Evolutionary conservation across 495 filamentous ascomycete species (phyloP), one percentile per base, ranked within the genome.

Genomic region (Chaetomium cochliodes): DNA sequence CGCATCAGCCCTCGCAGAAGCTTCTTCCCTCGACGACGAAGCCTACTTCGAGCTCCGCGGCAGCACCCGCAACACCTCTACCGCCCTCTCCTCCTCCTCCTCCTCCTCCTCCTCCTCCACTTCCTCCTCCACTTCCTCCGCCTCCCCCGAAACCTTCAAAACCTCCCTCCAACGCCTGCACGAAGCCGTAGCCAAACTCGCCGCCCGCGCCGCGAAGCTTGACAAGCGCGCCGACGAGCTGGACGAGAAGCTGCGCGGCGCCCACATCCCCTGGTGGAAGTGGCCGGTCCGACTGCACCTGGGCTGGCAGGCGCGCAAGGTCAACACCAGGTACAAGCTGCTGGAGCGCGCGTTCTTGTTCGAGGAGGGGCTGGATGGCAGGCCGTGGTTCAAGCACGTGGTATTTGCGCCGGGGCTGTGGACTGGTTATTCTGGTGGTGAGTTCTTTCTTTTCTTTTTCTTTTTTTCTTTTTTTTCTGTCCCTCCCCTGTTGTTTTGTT

Each of bases 321-420:
- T 81, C 5, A 94, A 93, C 68, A 78, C 78, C 52, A 84, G 86
- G 66, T 88, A 92, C 79, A 90, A 89, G 70, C 85, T 82, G 25
- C 86, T 98, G 58, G 94, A 98, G 72, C 86, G 89, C 4, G 76
- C 90, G 74, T 85, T 98, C 63, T 75, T 97, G 59, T 92, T 96
- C 72, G 73, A 90, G 55, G 76, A 83, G 42, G 92, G 93, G 26
- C 80, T 96, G 76, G 92, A 93, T 58, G 88, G 89, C 41, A 82
- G 94, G 64, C 84, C 88, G 44, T 96, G 96, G 83, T 98, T 93
- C 77, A 96, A 96, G 76, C 96, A 98, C 76, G 85, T 97, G 51
- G 79, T 98, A 49, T 96, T 92, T 74, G 92, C 89, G 0, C 94
- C 94, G 26, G 86, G 92, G 1, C 69, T 92, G 47, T 97, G 92